Conservation (phyloP, 75 land plant genomes). For the Chamaecyparis obtusa region DNA sequence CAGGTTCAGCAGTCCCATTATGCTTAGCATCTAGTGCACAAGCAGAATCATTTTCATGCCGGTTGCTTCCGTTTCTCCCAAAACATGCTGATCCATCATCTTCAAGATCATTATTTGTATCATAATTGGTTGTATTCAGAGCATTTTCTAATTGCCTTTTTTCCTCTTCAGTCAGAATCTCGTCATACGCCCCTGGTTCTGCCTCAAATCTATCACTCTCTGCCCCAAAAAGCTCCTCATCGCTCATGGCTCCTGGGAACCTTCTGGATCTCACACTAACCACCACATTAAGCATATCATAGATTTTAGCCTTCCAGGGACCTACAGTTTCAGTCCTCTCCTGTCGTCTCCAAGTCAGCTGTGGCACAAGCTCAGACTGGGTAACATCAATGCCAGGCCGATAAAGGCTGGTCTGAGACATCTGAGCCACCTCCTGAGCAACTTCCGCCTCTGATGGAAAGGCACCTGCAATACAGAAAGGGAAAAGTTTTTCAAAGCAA, state of each 20-base stretch:
- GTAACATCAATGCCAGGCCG: slow-evolving; percentile 33
- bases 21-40: background rate
- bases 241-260: slow-evolving; percentile 33
- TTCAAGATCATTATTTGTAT: slow-evolving; percentile 23
- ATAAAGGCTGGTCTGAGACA: slow-evolving; percentile 33
- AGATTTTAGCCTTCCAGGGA: slow-evolving; percentile 26
- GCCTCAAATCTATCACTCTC: slow-evolving; percentile 14
- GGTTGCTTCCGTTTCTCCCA: background rate
- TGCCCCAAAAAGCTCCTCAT: slow-evolving; percentile 29
- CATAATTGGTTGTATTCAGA: slow-evolving; percentile 17
- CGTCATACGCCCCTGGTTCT: slow-evolving; percentile 20
- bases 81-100: slow-evolving; percentile 23
- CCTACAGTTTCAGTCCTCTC: slow-evolving; percentile 26
- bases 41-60: slow-evolving; percentile 2
- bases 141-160: slow-evolving; percentile 16
- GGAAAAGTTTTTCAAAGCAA: background rate
- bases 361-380: slow-evolving; percentile 31
- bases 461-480: slow-evolving; percentile 16
- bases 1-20: background rate
- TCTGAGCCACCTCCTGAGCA: slow-evolving; percentile 29
- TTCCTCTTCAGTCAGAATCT: slow-evolving; percentile 25
- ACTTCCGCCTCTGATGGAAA: slow-evolving; percentile 21
- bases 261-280: slow-evolving; percentile 24
- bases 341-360: slow-evolving; percentile 27
- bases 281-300: slow-evolving; percentile 28